Conservation (phyloP, 169 alveolate genomes). For the Plasmodium gonderi region DNA sequence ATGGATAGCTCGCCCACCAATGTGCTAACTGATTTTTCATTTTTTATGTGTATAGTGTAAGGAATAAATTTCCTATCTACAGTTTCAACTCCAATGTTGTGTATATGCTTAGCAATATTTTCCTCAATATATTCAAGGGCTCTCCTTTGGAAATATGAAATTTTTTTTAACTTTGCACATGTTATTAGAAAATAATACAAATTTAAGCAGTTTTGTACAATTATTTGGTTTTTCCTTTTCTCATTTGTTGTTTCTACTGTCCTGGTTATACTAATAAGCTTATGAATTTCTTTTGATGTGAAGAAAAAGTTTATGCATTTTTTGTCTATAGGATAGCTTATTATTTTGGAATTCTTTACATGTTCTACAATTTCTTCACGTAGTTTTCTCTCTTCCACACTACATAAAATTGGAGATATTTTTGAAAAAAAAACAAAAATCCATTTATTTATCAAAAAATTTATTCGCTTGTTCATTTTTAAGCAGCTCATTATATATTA, state of each 20-base stretch:
- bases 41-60: slow-evolving; percentile 32
- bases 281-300: slow-evolving; percentile 30
- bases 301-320: slow-evolving; percentile 17
- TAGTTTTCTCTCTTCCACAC: slow-evolving; percentile 5
- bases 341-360: slow-evolving; percentile 19
- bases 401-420: slow-evolving; percentile 14
- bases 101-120: background rate
- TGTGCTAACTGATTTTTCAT: slow-evolving; percentile 9
- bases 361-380: slow-evolving; percentile 10
- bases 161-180: slow-evolving; percentile 19
- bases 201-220: slow-evolving; percentile 21
- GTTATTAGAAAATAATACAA: slow-evolving; percentile 30
- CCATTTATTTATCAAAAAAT: slow-evolving; percentile 13
- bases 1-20: slow-evolving; percentile 2
- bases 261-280: background rate
- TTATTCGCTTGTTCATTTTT: slow-evolving; percentile 8
- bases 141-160: background rate
- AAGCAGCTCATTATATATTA: background rate
- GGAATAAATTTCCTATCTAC: slow-evolving; percentile 25
- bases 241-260: background rate
- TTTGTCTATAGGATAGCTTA: slow-evolving; percentile 39
- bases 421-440: slow-evolving; percentile 17
- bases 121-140: slow-evolving; percentile 35
- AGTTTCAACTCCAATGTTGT: background rate
- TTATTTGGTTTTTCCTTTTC: background rate